Base-by-base conservation (phyloP, 2,329 filamentous ascomycete genomes). In the Grosmannia clavigera region DNA sequence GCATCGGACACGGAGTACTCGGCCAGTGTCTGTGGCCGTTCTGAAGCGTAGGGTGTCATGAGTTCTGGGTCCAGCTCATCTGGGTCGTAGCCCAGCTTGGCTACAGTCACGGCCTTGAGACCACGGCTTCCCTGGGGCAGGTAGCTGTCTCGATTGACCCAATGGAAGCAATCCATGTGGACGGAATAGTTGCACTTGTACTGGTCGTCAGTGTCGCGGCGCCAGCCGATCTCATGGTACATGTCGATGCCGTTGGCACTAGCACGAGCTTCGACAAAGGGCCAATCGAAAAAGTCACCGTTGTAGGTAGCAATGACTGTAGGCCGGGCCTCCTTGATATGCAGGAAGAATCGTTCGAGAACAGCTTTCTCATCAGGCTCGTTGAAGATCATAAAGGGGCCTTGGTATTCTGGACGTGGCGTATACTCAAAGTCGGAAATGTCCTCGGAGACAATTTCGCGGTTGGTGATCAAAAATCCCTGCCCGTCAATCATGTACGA, bases 211-310 rank as follows among this genome's bases (percentile, higher is more conserved):
- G 77, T 88, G 73, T 96, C 94, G 73, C 94, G 97, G 68, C 86
- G 86, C 81, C 96, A 99, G 5, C 94, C 94, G 68, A 96, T 99
- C 71, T 99, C 95, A 64, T 87, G 88, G 74, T 99, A 99, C 94
- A 99, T 97, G 73, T 99, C 94, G 70, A 99, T 96, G 35, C 95
- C 94, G 66, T 95, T 87, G 65, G 96, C 82, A 69, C 91, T 95
- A 33, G 95, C 90, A 75, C 94, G 81, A 53, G 94, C 85, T 76
- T 99, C 94, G 29, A 99, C 91, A 70, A 95, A 99, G 0, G 94
- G 92, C 94, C 94, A 99, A 86, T 99, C 94, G 85, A 99, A 99
- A 72, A 99, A 99, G 77, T 99, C 94, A 76, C 94, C 94, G 90
- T 99, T 99, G 80, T 99, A 99, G n/a, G 94, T 99, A 43, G 95